Conservation (phyloP, 805 yeast species). For the Millerozyma miso region DNA sequence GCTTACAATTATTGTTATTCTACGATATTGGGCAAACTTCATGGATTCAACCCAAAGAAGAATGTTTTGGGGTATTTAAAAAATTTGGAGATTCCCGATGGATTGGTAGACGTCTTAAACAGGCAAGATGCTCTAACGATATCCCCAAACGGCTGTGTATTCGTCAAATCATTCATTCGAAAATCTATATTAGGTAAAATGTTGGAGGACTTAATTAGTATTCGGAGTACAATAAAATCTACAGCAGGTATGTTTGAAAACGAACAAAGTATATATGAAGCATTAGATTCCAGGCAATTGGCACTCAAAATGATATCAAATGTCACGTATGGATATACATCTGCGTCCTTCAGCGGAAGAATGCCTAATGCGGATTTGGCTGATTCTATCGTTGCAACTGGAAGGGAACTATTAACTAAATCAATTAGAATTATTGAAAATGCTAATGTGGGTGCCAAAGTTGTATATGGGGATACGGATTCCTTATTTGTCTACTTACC, state of each 20-base stretch:
- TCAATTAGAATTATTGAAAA: slow-evolving; percentile 70
- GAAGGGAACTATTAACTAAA: slow-evolving; percentile 73
- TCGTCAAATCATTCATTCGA: slow-evolving; percentile 61
- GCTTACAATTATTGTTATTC: slow-evolving; percentile 89
- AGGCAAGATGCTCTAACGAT: slow-evolving; percentile 51
- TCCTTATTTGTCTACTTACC: slow-evolving; percentile 88
- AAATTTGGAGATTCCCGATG: slow-evolving; percentile 43
- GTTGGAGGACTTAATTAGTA: slow-evolving; percentile 77
- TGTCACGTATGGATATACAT: slow-evolving; percentile 93
- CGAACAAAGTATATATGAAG: slow-evolving; percentile 46
- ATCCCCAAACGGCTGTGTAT: slow-evolving; percentile 87
- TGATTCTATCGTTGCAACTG: slow-evolving; percentile 89
- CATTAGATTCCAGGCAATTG: slow-evolving; percentile 72
- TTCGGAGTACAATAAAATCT: slow-evolving; percentile 71
- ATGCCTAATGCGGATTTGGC: slow-evolving; percentile 97
- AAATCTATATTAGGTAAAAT: slow-evolving; percentile 75
- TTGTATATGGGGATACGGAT: slow-evolving; percentile 96
- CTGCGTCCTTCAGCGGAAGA: slow-evolving; percentile 92
- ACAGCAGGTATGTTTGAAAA: slow-evolving; percentile 54
- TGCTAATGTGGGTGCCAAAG: slow-evolving; percentile 74
- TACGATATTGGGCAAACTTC: slow-evolving; percentile 60
- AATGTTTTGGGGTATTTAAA: slow-evolving; percentile 57
- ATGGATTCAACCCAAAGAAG: slow-evolving; percentile 44
- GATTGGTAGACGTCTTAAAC: slow-evolving; percentile 48
- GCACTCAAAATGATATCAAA: slow-evolving; percentile 90